These are phyloP conservation scores for Colletotrichum sp. DNA, from an alignment of 2,329 filamentous ascomycete genomes.

Conservation along the genomic window DNA sequence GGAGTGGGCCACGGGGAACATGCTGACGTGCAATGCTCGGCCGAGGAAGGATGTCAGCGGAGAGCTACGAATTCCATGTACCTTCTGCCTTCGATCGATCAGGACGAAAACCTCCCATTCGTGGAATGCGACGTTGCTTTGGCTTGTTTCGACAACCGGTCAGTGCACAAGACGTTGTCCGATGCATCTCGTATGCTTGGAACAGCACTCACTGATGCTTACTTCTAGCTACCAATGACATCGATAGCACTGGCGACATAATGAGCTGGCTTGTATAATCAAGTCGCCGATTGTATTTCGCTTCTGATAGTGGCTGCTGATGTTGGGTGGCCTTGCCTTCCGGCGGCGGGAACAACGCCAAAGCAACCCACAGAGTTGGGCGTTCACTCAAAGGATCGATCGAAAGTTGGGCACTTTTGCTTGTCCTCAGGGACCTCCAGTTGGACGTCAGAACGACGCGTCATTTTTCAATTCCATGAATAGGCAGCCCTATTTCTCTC, in stretches of 20 bases:
- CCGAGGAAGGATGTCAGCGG: neutral
- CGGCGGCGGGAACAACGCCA: neutral
- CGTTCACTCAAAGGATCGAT: neutral
- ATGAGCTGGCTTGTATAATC: neutral
- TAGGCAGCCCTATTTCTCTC: neutral
- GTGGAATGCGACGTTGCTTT: slow-evolving; percentile 4
- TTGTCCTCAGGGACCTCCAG: neutral
- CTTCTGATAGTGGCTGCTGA: neutral
- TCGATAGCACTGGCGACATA: neutral
- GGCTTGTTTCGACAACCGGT: neutral
- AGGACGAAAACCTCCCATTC: neutral
- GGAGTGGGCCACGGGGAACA: neutral
- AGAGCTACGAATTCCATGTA: neutral
- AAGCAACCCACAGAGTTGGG: neutral
- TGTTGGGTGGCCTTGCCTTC: neutral
- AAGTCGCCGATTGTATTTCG: neutral
- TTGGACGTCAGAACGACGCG: neutral
- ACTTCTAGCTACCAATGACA: neutral
- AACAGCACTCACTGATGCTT: neutral
- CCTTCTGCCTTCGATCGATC: neutral
- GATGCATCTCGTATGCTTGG: neutral
- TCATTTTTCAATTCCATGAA: neutral
- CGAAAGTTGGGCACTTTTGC: neutral
- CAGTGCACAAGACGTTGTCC: neutral
- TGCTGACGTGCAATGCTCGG: neutral